A percentile compares a stretch with the other conserved stretches of the same genome.
Conservation (phyloP, 805 yeast species). For the Kurtzmaniella fragi region DNA sequence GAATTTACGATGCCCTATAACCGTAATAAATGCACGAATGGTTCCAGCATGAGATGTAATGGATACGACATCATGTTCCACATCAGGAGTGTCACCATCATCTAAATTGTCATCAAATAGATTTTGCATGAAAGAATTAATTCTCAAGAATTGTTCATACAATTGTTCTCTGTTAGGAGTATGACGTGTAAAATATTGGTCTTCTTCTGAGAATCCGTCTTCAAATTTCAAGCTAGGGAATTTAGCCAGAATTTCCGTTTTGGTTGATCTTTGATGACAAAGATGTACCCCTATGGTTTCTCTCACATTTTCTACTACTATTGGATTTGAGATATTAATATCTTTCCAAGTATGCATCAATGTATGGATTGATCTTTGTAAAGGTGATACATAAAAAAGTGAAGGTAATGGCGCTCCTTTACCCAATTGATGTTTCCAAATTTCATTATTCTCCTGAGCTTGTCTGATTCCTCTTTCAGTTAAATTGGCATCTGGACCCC, state of each 20-base stretch:
- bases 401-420: constrained; percentile 48
- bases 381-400: constrained; percentile 52
- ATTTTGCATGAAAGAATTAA: constrained; percentile 36
- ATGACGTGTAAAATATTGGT: constrained; percentile 36
- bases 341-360: constrained; percentile 44
- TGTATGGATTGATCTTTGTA: constrained; percentile 54
- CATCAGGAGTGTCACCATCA: constrained; percentile 8
- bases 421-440: constrained; percentile 36
- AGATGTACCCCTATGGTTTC: constrained; percentile 56
- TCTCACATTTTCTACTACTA: constrained; percentile 44
- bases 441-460: constrained; percentile 41
- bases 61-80: constrained; percentile 26
- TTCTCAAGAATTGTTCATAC: constrained; percentile 44
- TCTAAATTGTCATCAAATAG: constrained; percentile 24
- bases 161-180: constrained; percentile 29
- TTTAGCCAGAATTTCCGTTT: constrained; percentile 26
- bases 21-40: constrained; percentile 47
- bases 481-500: constrained; percentile 57
- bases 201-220: constrained; percentile 42
- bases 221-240: constrained; percentile 35
- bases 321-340: constrained; percentile 16
- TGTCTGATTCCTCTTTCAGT: constrained; percentile 51
- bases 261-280: constrained; percentile 51
- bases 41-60: constrained; percentile 62
- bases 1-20: constrained; percentile 50